Evolutionary conservation across 1,139 yeast species (phyloP), one percentile per base, ranked within the genome.

Genomic region (Trichomonascaceae sp.): DNA sequence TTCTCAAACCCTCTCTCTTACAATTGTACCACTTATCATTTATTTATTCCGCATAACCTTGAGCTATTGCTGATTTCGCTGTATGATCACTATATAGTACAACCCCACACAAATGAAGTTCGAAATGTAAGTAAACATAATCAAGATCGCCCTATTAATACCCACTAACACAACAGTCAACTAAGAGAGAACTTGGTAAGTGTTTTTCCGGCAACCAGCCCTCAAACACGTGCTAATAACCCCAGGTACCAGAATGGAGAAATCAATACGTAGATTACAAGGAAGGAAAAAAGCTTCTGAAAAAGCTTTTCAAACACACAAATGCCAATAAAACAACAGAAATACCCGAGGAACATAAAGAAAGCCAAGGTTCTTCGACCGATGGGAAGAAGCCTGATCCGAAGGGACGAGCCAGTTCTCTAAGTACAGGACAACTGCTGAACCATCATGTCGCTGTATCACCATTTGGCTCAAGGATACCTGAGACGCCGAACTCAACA

Each of bases 161-260:
- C 32, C 12, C 12, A 8, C 57, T 57, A 53, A 54, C 60, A 27
- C 10, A 36, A 12, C 54, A 68, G 71, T 24, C 68, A 66, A 49
- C 59, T 71, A 36, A 57, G 63, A 22, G 74, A 71, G 50, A 68
- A 68, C 50, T 59, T 70, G 58, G 74, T 70, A 52, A 19, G 68
- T 51, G 47, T n/a, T 39, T 30, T n/a, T 2, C 7, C 51, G 24
- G 7, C 19, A 12, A 30, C 32, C 17, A 3, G 15, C 8, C 12
- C 45, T 45, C 49, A 18, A 45, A 17, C 36, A 27, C 27, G 13
- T 48, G 49, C 51, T 49, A 49, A 43, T 53, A 39, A 49, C 80
- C 81, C 32, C 70, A 81, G 58, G 87, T 87, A 6, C 96, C 96
- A 1, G 96, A 89, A 68, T 89, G 96, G 96, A 77, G 82, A 61